Evolutionary conservation across 768 basidiomycete genomes (phyloP).

Genomic region (Trametes sanguinea): DNA sequence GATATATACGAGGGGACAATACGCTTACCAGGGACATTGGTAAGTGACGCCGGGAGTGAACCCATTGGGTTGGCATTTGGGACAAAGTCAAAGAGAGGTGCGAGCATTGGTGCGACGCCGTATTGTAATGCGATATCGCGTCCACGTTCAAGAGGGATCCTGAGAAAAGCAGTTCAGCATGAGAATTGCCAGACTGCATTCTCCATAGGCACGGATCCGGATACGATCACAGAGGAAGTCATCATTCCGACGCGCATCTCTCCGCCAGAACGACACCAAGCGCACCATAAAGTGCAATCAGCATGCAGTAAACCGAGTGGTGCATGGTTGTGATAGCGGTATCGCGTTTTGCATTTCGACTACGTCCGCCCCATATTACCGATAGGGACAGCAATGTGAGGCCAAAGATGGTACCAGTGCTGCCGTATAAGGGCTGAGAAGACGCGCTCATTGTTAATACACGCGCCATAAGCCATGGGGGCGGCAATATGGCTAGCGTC

Average conservation of each 20-base stretch:
- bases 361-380: too few species aligned
- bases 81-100: slow-evolving; percentile 91
- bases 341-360: background rate
- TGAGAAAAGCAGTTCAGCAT: slow-evolving; percentile 34
- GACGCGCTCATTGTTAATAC: too few species aligned
- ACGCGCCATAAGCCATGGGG: too few species aligned
- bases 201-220: background rate
- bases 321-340: background rate
- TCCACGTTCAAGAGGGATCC: slow-evolving; percentile 96
- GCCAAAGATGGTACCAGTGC: background rate
- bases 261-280: background rate
- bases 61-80: slow-evolving; percentile 72
- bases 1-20: background rate
- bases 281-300: background rate
- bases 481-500: too few species aligned
- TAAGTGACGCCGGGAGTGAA: slow-evolving; percentile 50
- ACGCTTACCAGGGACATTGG: slow-evolving; percentile 26
- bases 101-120: slow-evolving; percentile 84
- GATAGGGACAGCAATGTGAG: background rate
- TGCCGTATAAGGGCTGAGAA: too few species aligned
- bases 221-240: background rate
- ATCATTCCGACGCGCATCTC: background rate
- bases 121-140: slow-evolving; percentile 91
- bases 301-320: background rate
- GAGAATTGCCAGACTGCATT: background rate